Evolutionary conservation across 2,329 filamentous ascomycete species (phyloP), one percentile per base, ranked within the genome.

Genomic region (Dothiorella sarmentorum): DNA sequence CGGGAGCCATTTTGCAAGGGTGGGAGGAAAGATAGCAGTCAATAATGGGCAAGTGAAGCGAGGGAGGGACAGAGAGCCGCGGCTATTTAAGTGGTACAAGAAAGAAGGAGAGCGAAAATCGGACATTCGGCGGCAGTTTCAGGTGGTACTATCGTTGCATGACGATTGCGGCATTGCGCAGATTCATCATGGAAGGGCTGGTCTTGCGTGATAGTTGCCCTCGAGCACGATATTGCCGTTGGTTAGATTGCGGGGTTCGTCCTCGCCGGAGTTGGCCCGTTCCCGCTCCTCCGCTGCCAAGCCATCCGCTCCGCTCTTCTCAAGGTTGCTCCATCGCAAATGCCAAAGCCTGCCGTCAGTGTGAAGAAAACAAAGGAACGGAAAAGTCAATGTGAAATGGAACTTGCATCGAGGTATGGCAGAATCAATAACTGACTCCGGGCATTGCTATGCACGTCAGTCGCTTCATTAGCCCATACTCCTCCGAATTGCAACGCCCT

Each of bases 141-240:
- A n/a, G 40, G 24, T 57, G 38, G 55, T 47, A 38, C 29, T 31
- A 45, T 45, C 15, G 20, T 56, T 35, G 53, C 53, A 35, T 38
- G 55, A 57, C 42, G 43, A 58, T n/a, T 18, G 31, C 33, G 42
- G 43, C 33, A 35, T 56, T 56, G 53, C 42, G 53, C 26, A 17
- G 22, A 49, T 58, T 49, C 45, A 44, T 44, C 56, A 58, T 58
- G 13, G 37, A 44, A 52, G 45, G 56, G 35, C 27, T 15, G 5
- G 26, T 59, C 57, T 59, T 59, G 57, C 57, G 57, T 59, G 57
- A 45, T 59, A 22, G 57, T 20, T 27, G 22, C 20, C 22, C 38
- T 20, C 43, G 26, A 59, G 56, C 56, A 59, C 56, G 56, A 59
- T 59, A 59, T 59, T 49, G 35, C 35, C 24, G 49, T 53, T 40